Conservation (phyloP, 371 early-diverging fungal genomes). For the Batrachochytrium dendrobatidis region DNA sequence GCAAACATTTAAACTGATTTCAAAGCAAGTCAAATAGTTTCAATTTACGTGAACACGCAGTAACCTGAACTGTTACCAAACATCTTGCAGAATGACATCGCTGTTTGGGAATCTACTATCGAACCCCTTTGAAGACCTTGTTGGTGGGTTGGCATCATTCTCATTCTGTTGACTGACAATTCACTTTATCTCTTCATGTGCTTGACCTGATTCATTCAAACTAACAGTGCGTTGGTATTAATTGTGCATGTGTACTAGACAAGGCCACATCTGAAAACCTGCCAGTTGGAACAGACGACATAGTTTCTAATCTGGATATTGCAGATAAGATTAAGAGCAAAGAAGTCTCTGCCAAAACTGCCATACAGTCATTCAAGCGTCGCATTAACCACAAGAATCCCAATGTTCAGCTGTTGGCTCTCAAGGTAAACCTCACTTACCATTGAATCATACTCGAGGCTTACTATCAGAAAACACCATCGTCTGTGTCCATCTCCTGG, state of each 20-base stretch:
- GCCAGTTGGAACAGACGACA: conserved; percentile 76
- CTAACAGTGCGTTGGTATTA: too few relatives aligned
- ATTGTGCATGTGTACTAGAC: conserved; percentile 14
- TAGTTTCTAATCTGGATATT: conserved; percentile 74
- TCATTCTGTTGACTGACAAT: neutral
- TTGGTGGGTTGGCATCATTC: conserved; percentile 25
- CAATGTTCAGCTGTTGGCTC: conserved; percentile 81
- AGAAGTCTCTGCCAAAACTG: conserved; percentile 68
- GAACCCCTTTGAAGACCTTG: conserved; percentile 36
- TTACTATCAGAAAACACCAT: too few relatives aligned
- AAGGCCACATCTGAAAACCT: conserved; percentile 83
- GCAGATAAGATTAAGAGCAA: conserved; percentile 87
- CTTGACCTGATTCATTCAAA: neutral
- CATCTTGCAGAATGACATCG: too few relatives aligned
- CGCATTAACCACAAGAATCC: conserved; percentile 81
- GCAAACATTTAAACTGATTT: too few relatives aligned
- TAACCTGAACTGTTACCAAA: too few relatives aligned
- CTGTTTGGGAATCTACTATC: neutral
- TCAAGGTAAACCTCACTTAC: conserved; percentile 50
- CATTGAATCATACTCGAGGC: too few relatives aligned
- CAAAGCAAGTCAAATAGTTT: too few relatives aligned
- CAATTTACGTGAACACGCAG: too few relatives aligned
- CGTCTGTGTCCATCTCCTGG: too few relatives aligned
- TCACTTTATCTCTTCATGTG: neutral
- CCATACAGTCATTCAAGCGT: conserved; percentile 62